Percentiles rank a stretch among this genome's conserved stretches.
phyloP scores from a whole-genome alignment of 2,329 filamentous ascomycete species.

The Sarocladium oryzae region DNA sequence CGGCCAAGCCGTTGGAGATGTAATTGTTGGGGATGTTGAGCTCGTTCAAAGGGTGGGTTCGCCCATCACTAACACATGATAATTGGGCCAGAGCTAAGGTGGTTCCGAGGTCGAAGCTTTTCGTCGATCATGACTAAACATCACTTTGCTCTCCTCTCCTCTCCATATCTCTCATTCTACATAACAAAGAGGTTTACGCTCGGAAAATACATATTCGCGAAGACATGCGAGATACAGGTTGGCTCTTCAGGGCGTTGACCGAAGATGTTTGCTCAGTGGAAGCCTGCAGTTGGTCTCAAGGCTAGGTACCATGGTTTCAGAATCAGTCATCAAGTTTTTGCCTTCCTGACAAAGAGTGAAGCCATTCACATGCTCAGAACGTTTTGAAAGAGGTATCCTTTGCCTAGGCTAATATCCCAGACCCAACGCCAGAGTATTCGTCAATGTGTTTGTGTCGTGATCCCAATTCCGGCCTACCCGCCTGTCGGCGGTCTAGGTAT shows the following conservation, averaged over 20 bases:
- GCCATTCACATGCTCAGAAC: not conserved
- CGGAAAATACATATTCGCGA: not conserved
- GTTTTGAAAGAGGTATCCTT: not conserved
- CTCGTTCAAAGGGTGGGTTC: slow-evolving; percentile 3
- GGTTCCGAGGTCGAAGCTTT: slow-evolving; percentile 6
- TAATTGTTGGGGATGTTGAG: slow-evolving; percentile 9
- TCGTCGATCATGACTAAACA: not conserved
- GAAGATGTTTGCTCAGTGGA: too few relatives aligned
- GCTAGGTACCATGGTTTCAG: too few relatives aligned
- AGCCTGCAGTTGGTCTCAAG: too few relatives aligned
- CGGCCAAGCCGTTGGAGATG: not conserved
- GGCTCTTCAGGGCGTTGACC: not conserved
- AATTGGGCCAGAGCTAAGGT: not conserved
- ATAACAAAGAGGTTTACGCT: too few relatives aligned
- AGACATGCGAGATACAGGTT: not conserved
- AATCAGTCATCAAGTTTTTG: too few relatives aligned
- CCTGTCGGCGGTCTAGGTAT: not conserved
- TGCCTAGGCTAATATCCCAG: slow-evolving; percentile 4
- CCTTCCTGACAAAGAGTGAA: too few relatives aligned
- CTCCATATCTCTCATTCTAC: too few relatives aligned
- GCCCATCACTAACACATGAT: slow-evolving; percentile 6
- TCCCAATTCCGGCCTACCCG: too few relatives aligned
- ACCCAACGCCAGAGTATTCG: slow-evolving; percentile 6
- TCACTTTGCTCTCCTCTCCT: not conserved
- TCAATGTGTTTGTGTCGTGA: not conserved